phyloP scores from a whole-genome alignment of 2,329 filamentous ascomycete species.

The Aspergillus versicolor region DNA sequence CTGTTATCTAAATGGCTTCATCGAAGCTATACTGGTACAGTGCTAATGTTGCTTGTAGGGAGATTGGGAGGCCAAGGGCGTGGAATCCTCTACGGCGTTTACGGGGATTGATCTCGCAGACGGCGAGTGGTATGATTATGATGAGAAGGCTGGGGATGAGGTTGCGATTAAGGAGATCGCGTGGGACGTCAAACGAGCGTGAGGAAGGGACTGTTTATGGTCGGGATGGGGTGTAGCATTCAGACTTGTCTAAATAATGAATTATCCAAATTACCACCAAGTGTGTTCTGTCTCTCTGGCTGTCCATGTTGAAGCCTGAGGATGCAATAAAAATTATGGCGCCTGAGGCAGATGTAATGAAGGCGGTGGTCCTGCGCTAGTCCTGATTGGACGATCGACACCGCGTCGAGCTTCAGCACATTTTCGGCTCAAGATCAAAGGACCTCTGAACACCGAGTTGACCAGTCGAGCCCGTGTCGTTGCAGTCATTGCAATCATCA shows the following conservation, averaged over 20 bases:
- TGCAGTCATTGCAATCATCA: background rate
- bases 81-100: constrained; percentile 80
- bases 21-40: too few relatives aligned
- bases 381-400: constrained; percentile 25
- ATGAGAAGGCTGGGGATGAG: constrained; percentile 88
- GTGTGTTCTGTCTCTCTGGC: background rate
- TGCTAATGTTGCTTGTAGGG: constrained; percentile 55
- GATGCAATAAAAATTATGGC: background rate
- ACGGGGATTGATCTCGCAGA: constrained; percentile 77
- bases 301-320: background rate
- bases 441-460: constrained; percentile 9
- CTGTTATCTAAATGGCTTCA: background rate
- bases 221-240: constrained; percentile 8
- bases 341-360: background rate
- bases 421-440: constrained; percentile 27
- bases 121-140: constrained; percentile 97
- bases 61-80: constrained; percentile 81
- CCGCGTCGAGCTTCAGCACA: constrained; percentile 30
- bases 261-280: background rate
- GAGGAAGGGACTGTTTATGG: background rate
- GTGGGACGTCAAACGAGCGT: constrained; percentile 80
- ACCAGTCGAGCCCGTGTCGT: constrained; percentile 10
- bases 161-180: constrained; percentile 87
- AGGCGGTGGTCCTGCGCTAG: constrained; percentile 24
- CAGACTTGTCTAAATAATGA: constrained; percentile 14